Evolutionary conservation across 257 asterid species (phyloP).

Genomic region (Ballota nigra): DNA sequence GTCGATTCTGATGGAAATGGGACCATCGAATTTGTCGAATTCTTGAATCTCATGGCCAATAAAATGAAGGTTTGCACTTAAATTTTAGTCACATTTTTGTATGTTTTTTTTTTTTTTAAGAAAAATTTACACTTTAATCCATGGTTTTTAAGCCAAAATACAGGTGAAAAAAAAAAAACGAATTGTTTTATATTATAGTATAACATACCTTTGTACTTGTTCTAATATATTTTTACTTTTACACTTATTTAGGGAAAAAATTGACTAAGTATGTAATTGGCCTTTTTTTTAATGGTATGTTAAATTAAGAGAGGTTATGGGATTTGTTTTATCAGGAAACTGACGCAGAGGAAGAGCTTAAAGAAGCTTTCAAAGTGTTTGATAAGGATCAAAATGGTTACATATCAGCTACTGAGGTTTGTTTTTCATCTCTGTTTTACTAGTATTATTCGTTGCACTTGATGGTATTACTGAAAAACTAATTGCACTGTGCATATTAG

Average conservation of each 20-base stretch:
- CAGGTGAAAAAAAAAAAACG: no score
- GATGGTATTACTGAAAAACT: no score
- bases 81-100: background rate
- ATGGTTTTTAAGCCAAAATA: no score
- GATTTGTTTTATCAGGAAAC: conserved; percentile 23
- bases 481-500: no score
- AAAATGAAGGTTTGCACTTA: conserved; percentile 36
- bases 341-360: conserved; percentile 49
- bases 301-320: background rate
- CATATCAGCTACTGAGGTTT: conserved; percentile 48
- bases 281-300: background rate
- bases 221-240: no score
- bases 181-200: no score
- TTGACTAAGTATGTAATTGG: no score
- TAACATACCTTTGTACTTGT: no score
- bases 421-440: background rate
- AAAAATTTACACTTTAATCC: no score
- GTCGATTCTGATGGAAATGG: conserved; percentile 49
- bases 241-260: no score
- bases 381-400: conserved; percentile 50
- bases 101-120: no score
- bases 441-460: no score
- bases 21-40: conserved; percentile 47
- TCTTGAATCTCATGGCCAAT: conserved; percentile 46
- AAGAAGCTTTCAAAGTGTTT: conserved; percentile 49